These are phyloP conservation scores for Arthrobotrys musiformis DNA, from an alignment of 2,329 filamentous ascomycete genomes.

Conservation along the genomic window DNA sequence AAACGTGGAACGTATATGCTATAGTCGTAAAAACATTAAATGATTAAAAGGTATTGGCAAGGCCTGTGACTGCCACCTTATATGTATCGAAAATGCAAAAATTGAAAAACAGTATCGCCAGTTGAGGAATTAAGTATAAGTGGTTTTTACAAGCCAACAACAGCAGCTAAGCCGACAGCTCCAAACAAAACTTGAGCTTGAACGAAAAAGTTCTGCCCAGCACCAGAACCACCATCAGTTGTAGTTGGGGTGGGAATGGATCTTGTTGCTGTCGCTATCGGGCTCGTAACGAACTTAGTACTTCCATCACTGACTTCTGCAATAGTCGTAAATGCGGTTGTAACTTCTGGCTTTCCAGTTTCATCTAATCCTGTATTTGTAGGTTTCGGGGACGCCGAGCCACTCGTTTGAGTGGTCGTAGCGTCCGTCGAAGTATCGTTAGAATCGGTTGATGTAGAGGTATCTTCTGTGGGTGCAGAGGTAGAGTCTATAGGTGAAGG, in stretches of 20 bases:
- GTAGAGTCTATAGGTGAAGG: conserved; percentile 25
- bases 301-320: conserved; percentile 38
- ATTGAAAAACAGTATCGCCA: neutral
- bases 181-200: conserved; percentile 46
- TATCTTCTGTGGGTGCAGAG: conserved; percentile 37
- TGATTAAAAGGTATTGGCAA: conserved; percentile 27
- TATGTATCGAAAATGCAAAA: conserved; percentile 2
- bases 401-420: conserved; percentile 49
- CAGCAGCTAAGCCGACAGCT: conserved; percentile 32
- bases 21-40: conserved; percentile 15
- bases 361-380: conserved; percentile 42
- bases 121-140: neutral
- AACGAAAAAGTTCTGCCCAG: conserved; percentile 19
- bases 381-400: conserved; percentile 31
- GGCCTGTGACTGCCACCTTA: conserved; percentile 2
- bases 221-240: conserved; percentile 3
- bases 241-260: neutral
- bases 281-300: conserved; percentile 42
- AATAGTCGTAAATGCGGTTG: conserved; percentile 44
- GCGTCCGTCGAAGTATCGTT: conserved; percentile 39
- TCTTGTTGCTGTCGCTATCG: conserved; percentile 41
- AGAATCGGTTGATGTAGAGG: conserved; percentile 37
- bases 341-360: conserved; percentile 32
- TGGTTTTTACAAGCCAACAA: conserved; percentile 29
- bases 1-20: conserved; percentile 1